These are phyloP conservation scores for Dionaea muscipula DNA, from an alignment of 179 eudicot species.

Conservation along the genomic window DNA sequence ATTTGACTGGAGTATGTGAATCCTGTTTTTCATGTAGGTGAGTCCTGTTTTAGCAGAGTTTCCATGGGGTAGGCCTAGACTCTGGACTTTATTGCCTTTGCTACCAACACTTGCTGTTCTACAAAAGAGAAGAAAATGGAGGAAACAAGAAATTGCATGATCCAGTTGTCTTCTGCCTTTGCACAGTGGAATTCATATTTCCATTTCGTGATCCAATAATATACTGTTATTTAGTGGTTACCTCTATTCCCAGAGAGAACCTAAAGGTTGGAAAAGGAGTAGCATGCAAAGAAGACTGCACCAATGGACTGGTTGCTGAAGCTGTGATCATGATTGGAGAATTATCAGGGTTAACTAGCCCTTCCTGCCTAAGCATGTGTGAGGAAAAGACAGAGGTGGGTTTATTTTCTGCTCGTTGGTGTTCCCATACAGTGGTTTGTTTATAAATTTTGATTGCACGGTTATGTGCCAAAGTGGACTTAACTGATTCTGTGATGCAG, in stretches of 20 bases:
- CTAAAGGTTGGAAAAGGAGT: slow-evolving; percentile 60
- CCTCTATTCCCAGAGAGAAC: slow-evolving; percentile 43
- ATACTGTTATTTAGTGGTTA: slow-evolving; percentile 3
- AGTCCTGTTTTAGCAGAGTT: slow-evolving; percentile 9
- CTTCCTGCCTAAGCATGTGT: slow-evolving; percentile 43
- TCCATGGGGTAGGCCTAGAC: not conserved
- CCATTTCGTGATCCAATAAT: not conserved
- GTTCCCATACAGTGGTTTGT: not conserved
- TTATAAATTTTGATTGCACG: not conserved
- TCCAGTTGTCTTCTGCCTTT: no score
- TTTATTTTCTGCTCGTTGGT: not conserved
- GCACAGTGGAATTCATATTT: not conserved
- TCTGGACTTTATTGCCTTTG: not conserved
- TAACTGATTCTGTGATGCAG: no score
- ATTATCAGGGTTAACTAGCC: slow-evolving; percentile 20
- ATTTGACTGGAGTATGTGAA: slow-evolving; percentile 29
- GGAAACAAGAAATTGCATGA: no score
- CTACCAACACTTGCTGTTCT: no score
- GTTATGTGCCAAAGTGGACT: not conserved
- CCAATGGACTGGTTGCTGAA: slow-evolving; percentile 37
- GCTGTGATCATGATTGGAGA: slow-evolving; percentile 61
- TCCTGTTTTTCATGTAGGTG: slow-evolving; percentile 68
- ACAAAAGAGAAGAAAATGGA: no score
- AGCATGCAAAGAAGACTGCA: slow-evolving; percentile 33
- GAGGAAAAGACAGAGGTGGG: slow-evolving; percentile 62